Evolutionary conservation across 164 flowering plant species (phyloP).

Genomic region (Kingdonia uniflora): DNA sequence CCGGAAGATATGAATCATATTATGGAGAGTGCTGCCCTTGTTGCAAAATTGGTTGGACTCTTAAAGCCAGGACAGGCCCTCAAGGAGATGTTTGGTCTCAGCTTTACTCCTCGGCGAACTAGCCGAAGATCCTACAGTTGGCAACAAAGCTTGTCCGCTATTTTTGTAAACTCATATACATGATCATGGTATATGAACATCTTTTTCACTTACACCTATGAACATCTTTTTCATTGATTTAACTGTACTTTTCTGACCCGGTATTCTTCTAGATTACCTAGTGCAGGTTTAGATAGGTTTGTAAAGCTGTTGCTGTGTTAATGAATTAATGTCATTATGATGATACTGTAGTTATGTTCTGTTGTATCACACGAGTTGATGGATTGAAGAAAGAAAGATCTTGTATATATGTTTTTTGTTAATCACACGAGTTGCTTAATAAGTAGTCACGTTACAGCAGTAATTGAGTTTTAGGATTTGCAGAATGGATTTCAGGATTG

Average conservation of each 20-base stretch:
- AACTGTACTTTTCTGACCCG: slow-evolving; percentile 2
- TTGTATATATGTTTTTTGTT: too few species aligned
- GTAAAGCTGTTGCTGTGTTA: slow-evolving; percentile 9
- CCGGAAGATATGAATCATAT: slow-evolving; percentile 47
- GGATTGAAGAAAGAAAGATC: too few species aligned
- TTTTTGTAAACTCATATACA: slow-evolving; percentile 19
- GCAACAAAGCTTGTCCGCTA: slow-evolving; percentile 34
- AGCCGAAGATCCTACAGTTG: slow-evolving; percentile 45
- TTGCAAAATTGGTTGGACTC: slow-evolving; percentile 60
- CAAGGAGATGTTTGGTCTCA: slow-evolving; percentile 93
- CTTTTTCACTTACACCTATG: too few species aligned
- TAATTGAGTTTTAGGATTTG: too few species aligned
- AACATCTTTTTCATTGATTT: too few species aligned
- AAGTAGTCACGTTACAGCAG: too few species aligned
- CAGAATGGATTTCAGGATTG: too few species aligned
- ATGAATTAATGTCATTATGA: slow-evolving; percentile 1
- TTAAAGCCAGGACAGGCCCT: slow-evolving; percentile 49
- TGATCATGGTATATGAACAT: neutral
- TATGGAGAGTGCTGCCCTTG: slow-evolving; percentile 61
- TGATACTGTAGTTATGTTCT: neutral
- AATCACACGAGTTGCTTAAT: too few species aligned
- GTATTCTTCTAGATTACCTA: slow-evolving; percentile 1
- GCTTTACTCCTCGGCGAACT: slow-evolving; percentile 46
- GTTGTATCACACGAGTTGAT: too few species aligned
- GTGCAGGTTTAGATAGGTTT: slow-evolving; percentile 3